Evolutionary conservation across 768 basidiomycete species (phyloP).

Genomic region (Pleurotus cornucopiae): DNA sequence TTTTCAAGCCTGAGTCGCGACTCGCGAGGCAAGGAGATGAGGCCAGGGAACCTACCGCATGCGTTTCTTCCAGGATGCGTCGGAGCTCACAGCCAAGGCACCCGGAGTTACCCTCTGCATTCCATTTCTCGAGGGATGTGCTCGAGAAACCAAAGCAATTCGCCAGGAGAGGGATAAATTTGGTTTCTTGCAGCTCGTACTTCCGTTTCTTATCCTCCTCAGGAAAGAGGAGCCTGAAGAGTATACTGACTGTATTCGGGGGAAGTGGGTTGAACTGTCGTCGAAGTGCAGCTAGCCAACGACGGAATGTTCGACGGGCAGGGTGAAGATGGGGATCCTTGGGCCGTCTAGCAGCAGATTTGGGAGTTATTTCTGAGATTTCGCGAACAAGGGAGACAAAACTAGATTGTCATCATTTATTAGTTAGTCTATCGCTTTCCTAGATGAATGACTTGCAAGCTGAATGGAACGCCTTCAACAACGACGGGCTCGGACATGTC

Average conservation of each 20-base stretch:
- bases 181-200: conserved; percentile 70
- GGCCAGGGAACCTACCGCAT: conserved; percentile 25
- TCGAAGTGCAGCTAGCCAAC: conserved; percentile 42
- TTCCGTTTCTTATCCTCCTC: conserved; percentile 69
- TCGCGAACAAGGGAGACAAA: conserved; percentile 5
- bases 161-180: conserved; percentile 47
- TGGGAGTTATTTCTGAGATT: not conserved
- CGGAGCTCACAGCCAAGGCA: conserved; percentile 71
- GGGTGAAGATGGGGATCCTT: not conserved
- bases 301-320: conserved; percentile 24
- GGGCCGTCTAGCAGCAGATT: not conserved
- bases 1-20: not conserved
- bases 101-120: conserved; percentile 41
- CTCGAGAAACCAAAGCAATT: conserved; percentile 39
- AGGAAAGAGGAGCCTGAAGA: conserved; percentile 82
- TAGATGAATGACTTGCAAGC: not conserved
- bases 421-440: not conserved
- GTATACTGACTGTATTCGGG: conserved; percentile 45
- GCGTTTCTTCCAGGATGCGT: conserved; percentile 35
- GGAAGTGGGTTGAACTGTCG: conserved; percentile 44
- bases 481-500: not conserved
- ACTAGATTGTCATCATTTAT: not conserved
- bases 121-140: conserved; percentile 33
- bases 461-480: not conserved
- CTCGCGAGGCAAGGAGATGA: not conserved